A percentile compares a stretch with the other conserved stretches of the same genome.
phyloP scores from a whole-genome alignment of 2,329 filamentous ascomycete genomes.

The Grosmannia clavigera region DNA sequence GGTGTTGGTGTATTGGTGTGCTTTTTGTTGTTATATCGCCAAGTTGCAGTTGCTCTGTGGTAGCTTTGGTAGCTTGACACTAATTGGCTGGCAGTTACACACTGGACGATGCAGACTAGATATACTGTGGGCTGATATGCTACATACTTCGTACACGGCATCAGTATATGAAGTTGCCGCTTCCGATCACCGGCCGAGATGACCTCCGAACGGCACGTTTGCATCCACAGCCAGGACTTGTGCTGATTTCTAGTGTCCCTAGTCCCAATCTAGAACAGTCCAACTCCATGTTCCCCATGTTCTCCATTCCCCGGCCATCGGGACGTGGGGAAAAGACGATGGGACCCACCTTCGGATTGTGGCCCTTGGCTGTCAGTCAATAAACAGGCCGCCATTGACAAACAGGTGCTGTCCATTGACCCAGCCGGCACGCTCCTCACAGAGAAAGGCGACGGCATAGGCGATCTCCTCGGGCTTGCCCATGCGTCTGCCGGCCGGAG shows the following conservation, averaged over 20 bases:
- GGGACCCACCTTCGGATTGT: not conserved
- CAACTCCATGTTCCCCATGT: not conserved
- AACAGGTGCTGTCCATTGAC: constrained; percentile 27
- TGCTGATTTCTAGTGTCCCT: not conserved
- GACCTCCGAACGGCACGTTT: not conserved
- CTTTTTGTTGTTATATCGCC: not conserved
- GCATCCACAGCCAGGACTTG: not conserved
- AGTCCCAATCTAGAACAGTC: too few relatives aligned
- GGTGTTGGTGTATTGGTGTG: not conserved
- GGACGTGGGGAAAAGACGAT: not conserved
- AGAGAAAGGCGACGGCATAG: constrained; percentile 31
- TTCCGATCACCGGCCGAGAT: not conserved
- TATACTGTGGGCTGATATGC: not conserved
- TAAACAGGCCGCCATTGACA: constrained; percentile 17
- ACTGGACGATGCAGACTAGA: too few relatives aligned
- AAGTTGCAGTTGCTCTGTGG: too few relatives aligned
- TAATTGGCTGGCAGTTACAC: too few relatives aligned
- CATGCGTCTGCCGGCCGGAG: constrained; percentile 29
- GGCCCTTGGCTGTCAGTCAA: constrained; percentile 11
- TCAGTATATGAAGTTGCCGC: not conserved
- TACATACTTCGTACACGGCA: not conserved
- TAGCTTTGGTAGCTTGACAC: too few relatives aligned
- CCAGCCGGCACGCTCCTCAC: constrained; percentile 31
- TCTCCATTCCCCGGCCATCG: not conserved
- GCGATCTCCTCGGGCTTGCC: constrained; percentile 33